These are phyloP conservation scores for Ustilago esculenta DNA, from an alignment of 1,284 basidiomycete genomes.

Conservation along the genomic window DNA sequence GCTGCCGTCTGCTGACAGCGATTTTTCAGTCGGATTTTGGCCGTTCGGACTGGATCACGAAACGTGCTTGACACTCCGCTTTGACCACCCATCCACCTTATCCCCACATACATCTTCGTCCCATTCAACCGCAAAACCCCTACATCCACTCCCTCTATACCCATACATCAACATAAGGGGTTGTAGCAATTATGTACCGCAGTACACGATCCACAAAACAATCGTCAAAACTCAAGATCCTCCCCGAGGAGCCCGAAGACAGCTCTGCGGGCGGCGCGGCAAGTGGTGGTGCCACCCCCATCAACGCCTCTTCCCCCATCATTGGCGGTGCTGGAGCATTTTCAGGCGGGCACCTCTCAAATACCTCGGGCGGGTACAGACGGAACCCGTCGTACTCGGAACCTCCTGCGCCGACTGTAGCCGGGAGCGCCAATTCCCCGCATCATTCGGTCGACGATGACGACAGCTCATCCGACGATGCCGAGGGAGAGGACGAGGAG, in stretches of 20 bases:
- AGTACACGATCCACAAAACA: constrained; percentile 77
- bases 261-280: constrained; percentile 37
- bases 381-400: constrained; percentile 23
- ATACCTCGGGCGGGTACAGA: constrained; percentile 8
- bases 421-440: constrained; percentile 13
- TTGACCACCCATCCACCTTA: constrained; percentile 9
- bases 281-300: constrained; percentile 31
- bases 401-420: constrained; percentile 15
- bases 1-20: background rate
- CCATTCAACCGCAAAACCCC: background rate
- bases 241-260: constrained; percentile 86
- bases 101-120: too few relatives aligned
- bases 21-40: background rate
- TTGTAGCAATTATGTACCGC: constrained; percentile 31
- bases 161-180: too few relatives aligned
- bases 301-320: constrained; percentile 32
- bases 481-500: constrained; percentile 56
- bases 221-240: constrained; percentile 86
- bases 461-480: constrained; percentile 43
- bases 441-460: constrained; percentile 39
- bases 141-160: background rate
- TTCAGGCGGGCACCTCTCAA: too few relatives aligned
- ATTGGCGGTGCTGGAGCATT: constrained; percentile 1
- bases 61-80: constrained; percentile 2
- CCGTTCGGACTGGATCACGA: background rate